A percentile compares a stretch with the other conserved stretches of the same genome.
Conservation (phyloP, 169 alveolate species). For the Cryptosporidium sp. region DNA sequence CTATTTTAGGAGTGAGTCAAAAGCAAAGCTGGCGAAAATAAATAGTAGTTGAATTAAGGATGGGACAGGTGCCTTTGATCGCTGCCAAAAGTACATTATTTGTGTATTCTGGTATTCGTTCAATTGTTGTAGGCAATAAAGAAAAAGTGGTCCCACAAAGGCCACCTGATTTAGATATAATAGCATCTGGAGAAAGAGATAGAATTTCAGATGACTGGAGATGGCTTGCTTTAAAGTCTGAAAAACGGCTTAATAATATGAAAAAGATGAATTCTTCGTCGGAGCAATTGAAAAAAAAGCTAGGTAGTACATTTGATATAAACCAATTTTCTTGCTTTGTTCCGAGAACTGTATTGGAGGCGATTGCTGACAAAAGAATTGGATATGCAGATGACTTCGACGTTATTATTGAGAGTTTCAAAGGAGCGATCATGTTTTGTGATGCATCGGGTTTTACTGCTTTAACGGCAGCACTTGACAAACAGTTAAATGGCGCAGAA, state of each 20-base stretch:
- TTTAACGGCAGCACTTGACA: slow-evolving; percentile 84
- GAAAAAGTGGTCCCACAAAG: slow-evolving; percentile 63
- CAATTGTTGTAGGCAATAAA: slow-evolving; percentile 60
- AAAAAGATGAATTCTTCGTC: slow-evolving; percentile 75
- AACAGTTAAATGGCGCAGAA: slow-evolving; percentile 85
- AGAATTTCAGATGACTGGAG: slow-evolving; percentile 84
- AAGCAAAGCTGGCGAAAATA: background rate
- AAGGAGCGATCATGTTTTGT: slow-evolving; percentile 86
- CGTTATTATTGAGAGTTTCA: slow-evolving; percentile 80
- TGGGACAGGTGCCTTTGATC: slow-evolving; percentile 69
- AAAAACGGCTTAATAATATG: slow-evolving; percentile 78
- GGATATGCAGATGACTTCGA: slow-evolving; percentile 83
- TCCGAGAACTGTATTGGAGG: slow-evolving; percentile 85
- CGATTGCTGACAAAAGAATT: slow-evolving; percentile 83
- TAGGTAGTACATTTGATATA: slow-evolving; percentile 79
- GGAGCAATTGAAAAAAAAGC: slow-evolving; percentile 70
- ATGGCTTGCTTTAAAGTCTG: slow-evolving; percentile 83
- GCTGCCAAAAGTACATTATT: slow-evolving; percentile 70
- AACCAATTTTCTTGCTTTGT: slow-evolving; percentile 83
- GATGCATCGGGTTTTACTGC: slow-evolving; percentile 88
- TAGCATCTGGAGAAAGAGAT: slow-evolving; percentile 75
- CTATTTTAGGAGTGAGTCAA: background rate
- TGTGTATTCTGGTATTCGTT: slow-evolving; percentile 63
- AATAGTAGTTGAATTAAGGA: background rate
- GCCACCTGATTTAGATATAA: slow-evolving; percentile 71